Evolutionary conservation across 169 alveolate species (phyloP).

Genomic region (Ichthyophthirius multifiliis): DNA sequence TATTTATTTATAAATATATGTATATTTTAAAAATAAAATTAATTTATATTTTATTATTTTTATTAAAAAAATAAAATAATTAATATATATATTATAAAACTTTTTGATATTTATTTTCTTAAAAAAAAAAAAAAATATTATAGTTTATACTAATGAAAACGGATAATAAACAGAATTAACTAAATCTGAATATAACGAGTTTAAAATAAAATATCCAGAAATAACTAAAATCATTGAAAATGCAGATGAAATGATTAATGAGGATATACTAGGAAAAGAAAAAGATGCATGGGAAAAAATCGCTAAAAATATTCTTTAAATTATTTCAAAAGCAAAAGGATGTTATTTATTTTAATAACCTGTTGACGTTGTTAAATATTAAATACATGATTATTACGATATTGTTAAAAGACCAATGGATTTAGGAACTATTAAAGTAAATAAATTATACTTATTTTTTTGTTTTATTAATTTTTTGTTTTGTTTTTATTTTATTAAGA

Average conservation of each 20-base stretch:
- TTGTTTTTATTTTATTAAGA: constrained; percentile 8
- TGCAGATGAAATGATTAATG: constrained; percentile 38
- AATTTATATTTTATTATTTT: no score
- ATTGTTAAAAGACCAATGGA: constrained; percentile 70
- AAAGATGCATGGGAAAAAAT: constrained; percentile 44
- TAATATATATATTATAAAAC: no score
- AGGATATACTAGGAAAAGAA: constrained; percentile 17
- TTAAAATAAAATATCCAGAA: constrained; percentile 22
- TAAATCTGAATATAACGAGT: constrained; percentile 18
- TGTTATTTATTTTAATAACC: constrained; percentile 1
- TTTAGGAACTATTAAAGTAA: constrained; percentile 26
- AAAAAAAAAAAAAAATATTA: no score
- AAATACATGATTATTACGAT: constrained; percentile 57
- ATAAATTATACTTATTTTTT: neutral
- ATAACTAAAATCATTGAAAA: constrained; percentile 18
- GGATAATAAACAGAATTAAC: constrained; percentile 32
- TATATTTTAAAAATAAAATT: no score
- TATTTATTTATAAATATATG: no score
- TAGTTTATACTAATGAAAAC: constrained; percentile 27
- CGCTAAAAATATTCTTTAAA: constrained; percentile 19
- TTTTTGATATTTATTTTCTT: no score
- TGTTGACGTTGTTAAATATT: neutral
- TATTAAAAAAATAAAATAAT: no score
- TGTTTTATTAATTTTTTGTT: neutral
- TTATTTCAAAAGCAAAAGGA: constrained; percentile 10